Conservation (phyloP, 306 rosid genomes). For the Alnus rubra region DNA sequence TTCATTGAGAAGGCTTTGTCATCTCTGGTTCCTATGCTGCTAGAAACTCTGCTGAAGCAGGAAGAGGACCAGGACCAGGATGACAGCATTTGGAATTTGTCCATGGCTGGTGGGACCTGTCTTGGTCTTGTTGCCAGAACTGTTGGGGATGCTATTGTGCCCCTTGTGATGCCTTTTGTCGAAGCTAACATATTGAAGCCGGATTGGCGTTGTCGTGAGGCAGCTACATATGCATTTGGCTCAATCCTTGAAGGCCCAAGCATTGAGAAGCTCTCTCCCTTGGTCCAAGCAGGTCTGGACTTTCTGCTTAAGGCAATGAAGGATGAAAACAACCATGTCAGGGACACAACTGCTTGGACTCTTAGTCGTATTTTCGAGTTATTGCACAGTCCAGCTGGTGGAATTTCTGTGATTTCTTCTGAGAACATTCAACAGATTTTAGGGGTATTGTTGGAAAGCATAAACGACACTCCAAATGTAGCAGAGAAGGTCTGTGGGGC, state of each 20-base stretch:
- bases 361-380: conserved; percentile 40
- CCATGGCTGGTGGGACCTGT: conserved; percentile 49
- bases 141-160: conserved; percentile 35
- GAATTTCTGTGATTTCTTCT: conserved; percentile 32
- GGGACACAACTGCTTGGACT: conserved; percentile 46
- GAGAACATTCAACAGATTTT: conserved; percentile 31
- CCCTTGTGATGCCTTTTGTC: conserved; percentile 45
- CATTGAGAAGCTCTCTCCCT: conserved; percentile 24
- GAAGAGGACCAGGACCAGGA: conserved; percentile 44
- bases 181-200: conserved; percentile 37
- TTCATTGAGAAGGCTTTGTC: conserved; percentile 38
- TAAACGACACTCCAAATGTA: conserved; percentile 35
- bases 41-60: conserved; percentile 41
- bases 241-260: conserved; percentile 42
- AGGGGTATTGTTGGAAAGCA: conserved; percentile 36
- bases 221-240: conserved; percentile 42
- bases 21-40: conserved; percentile 37
- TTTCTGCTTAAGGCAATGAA: conserved; percentile 32
- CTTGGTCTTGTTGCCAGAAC: conserved; percentile 38
- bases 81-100: conserved; percentile 34
- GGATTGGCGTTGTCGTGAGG: conserved; percentile 45
- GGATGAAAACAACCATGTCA: conserved; percentile 38
- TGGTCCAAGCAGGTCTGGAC: conserved; percentile 36
- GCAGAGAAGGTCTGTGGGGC: conserved; percentile 45
- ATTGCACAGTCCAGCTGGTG: conserved; percentile 34